Conservation (phyloP, 1,139 yeast species). For the Protomyces inundatus region DNA sequence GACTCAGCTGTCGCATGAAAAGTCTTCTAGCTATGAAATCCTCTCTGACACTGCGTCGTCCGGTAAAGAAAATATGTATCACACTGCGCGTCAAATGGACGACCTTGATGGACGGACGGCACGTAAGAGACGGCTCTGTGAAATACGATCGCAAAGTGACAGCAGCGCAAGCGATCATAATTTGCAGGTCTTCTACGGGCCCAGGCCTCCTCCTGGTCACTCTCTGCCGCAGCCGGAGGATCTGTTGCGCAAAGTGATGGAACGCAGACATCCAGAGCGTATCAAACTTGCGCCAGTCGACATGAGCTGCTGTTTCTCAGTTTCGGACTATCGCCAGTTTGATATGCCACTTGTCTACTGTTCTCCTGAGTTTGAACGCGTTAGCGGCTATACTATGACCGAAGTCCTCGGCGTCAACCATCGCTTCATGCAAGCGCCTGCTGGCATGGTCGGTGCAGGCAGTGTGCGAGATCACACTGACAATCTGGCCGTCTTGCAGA, state of each 20-base stretch:
- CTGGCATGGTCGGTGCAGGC: slow-evolving; percentile 25
- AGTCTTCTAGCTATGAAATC: too few species aligned
- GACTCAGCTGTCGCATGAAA: too few species aligned
- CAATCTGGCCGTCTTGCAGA: slow-evolving; percentile 24
- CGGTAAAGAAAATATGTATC: too few species aligned
- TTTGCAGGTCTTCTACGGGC: too few species aligned
- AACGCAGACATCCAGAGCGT: slow-evolving; percentile 2
- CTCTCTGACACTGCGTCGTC: too few species aligned
- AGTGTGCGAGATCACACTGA: slow-evolving; percentile 26
- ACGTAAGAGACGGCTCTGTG: too few species aligned
- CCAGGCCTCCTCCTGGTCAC: too few species aligned
- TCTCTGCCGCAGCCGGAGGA: neutral
- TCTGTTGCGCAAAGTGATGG: neutral
- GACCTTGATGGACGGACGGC: too few species aligned
- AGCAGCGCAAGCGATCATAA: too few species aligned
- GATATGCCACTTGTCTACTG: slow-evolving; percentile 29
- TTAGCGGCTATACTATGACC: slow-evolving; percentile 27
- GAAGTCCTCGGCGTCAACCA: slow-evolving; percentile 29
- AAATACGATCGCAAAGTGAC: too few species aligned
- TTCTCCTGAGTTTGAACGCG: slow-evolving; percentile 24
- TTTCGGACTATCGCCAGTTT: slow-evolving; percentile 26
- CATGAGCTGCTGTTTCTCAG: slow-evolving; percentile 29
- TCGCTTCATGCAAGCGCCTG: slow-evolving; percentile 30
- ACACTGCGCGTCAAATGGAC: too few species aligned
- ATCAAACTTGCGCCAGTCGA: slow-evolving; percentile 29